Evolutionary conservation across 106 monocot genomes (phyloP), one percentile per base, ranked within the genome.

Genomic region (Ottelia alismoides): DNA sequence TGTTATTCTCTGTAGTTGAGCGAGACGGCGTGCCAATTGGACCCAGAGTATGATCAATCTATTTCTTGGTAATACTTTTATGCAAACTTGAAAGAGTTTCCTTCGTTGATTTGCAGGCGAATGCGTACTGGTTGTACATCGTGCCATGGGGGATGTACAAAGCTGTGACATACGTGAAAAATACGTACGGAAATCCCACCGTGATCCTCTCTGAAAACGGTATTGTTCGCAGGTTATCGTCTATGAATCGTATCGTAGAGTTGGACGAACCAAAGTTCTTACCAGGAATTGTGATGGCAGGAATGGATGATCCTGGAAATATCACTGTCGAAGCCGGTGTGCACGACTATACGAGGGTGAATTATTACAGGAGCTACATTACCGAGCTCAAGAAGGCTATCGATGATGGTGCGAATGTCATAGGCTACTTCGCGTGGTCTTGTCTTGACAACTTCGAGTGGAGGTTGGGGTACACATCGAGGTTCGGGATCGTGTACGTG

Each of bases 91-190:
- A 7, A 7, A 7, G 6, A 43, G 6, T 16, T 43, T 43, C 28
- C 2, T 17, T 22, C 31, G 0, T 28, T 5, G 48, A 46, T 6
- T 69, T 57, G 46, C 76, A 96, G 96, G 96, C 96, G 35, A 5
- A 89, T 56, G 89, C 96, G 1, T 25, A 66, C 0, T 98, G 96
- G 96, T 85, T 98, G 45, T 89, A 89, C 55, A 89, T 98, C 43
- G 96, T 98, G 20, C 96, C 96, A 58, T 89, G 89, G 89, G 96
- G 96, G 28, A 76, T 98, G 65, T 82, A 85, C 73, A 98, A 90
- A 67, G 76, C 89, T n/a, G 62, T 98, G 31, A 82, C 71, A 9
- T 89, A 89, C 45, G 69, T 89, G 0, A 98, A 89, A 52, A 74
- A 82, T 54, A 59, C 65, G 9, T 98, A 89, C 47, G 69, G 67